A percentile compares a stretch with the other conserved stretches of the same genome.
phyloP scores from a whole-genome alignment of 768 basidiomycete species.

The Tulasnella sp. region DNA sequence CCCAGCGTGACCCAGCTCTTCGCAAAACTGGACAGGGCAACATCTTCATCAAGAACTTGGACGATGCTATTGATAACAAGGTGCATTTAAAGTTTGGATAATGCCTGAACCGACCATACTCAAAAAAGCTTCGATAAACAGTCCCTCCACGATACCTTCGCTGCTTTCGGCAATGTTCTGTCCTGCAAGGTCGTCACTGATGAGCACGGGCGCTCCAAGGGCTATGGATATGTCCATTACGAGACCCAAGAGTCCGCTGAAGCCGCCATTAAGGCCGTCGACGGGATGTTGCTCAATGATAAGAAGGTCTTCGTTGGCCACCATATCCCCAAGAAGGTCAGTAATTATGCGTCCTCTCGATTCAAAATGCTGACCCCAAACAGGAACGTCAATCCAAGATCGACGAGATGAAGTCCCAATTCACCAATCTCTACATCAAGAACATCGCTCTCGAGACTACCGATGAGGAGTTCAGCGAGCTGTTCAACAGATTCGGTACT shows the following conservation, averaged over 20 bases:
- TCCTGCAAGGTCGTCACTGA: constrained; percentile 99
- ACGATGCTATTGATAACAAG: constrained; percentile 97
- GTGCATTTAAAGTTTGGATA: constrained; percentile 32
- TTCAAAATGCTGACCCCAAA: background rate
- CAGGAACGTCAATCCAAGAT: constrained; percentile 96
- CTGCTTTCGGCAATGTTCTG: constrained; percentile 95
- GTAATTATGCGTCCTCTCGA: constrained; percentile 18
- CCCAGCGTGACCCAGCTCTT: constrained; percentile 97
- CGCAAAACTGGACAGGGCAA: constrained; percentile 99
- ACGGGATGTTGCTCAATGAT: constrained; percentile 98
- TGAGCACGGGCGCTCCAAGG: constrained; percentile 89
- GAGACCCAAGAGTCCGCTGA: constrained; percentile 96
- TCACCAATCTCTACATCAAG: constrained; percentile 98
- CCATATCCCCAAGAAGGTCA: constrained; percentile 91
- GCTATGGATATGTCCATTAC: constrained; percentile 99
- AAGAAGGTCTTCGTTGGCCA: constrained; percentile 98
- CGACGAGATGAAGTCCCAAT: constrained; percentile 94
- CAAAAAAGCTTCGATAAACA: constrained; percentile 30
- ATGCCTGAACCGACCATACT: constrained; percentile 22
- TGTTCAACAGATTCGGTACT: constrained; percentile 68
- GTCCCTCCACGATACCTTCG: constrained; percentile 99
- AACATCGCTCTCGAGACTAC: constrained; percentile 81
- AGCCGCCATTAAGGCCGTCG: constrained; percentile 94
- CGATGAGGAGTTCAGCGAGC: constrained; percentile 75
- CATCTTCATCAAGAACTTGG: constrained; percentile 99